A percentile compares a stretch with the other conserved stretches of the same genome.
These are phyloP conservation scores for Emergomyces pasteurianus DNA, from an alignment of 2,329 filamentous ascomycete species.

Conservation along the genomic window DNA sequence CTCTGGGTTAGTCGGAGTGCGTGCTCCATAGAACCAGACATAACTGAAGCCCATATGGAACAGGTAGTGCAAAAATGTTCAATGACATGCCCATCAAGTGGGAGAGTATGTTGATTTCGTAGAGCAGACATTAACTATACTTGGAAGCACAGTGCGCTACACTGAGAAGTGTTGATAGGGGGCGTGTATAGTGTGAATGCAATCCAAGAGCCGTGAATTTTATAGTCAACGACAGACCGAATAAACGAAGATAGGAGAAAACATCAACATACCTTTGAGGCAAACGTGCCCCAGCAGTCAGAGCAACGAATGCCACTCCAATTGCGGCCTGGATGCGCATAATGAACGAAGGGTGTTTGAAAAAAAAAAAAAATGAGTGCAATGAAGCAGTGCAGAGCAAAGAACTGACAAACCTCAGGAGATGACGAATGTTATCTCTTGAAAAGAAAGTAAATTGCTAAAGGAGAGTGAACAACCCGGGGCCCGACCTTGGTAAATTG, in stretches of 20 bases:
- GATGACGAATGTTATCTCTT: neutral
- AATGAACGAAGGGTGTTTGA: neutral
- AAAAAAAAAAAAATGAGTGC: neutral
- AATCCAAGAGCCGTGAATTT: neutral
- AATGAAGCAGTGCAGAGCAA: neutral
- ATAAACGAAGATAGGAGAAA: neutral
- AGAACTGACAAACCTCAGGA: neutral
- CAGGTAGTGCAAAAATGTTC: neutral
- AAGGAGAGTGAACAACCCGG: neutral
- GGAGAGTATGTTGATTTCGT: neutral
- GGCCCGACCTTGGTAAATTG: neutral
- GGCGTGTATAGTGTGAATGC: neutral
- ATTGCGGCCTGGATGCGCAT: neutral
- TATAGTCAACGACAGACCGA: neutral
- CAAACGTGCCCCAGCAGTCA: neutral
- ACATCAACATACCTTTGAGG: conserved; percentile 1
- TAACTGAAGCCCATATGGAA: neutral
- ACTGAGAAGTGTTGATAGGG: neutral
- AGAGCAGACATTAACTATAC: neutral
- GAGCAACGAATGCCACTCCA: neutral
- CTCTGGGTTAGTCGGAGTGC: neutral
- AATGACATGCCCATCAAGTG: neutral
- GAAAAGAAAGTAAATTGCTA: neutral
- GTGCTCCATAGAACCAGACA: neutral
- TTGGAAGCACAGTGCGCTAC: neutral